Conservation (phyloP, 2,329 filamentous ascomycete species). For the Venturiaceae sp. region DNA sequence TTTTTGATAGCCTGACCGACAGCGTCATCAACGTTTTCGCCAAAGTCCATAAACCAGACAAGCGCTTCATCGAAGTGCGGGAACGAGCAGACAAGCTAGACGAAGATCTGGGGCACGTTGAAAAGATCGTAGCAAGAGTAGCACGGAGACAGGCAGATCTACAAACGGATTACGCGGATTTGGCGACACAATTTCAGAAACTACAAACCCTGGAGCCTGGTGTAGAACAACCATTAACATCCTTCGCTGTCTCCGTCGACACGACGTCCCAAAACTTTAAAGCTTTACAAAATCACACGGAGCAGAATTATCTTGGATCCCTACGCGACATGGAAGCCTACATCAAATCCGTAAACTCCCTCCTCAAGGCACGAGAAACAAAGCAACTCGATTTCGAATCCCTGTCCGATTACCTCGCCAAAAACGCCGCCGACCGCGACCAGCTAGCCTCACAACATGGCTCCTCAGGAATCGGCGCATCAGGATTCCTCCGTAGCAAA, state of each 20-base stretch:
- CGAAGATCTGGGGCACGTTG: slow-evolving; percentile 84
- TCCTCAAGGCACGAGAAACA: slow-evolving; percentile 89
- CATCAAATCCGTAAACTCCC: slow-evolving; percentile 71
- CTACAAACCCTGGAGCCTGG: slow-evolving; percentile 83
- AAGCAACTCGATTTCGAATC: slow-evolving; percentile 98
- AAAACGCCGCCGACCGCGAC: slow-evolving; percentile 80
- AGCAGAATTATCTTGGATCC: slow-evolving; percentile 89
- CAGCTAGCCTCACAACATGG: slow-evolving; percentile 58
- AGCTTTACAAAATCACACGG: slow-evolving; percentile 78
- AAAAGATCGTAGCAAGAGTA: slow-evolving; percentile 90
- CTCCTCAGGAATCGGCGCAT: slow-evolving; percentile 56
- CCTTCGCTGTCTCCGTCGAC: slow-evolving; percentile 79
- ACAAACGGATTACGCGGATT: slow-evolving; percentile 77
- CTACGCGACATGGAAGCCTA: slow-evolving; percentile 95
- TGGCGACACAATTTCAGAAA: slow-evolving; percentile 91
- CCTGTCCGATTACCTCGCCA: slow-evolving; percentile 89
- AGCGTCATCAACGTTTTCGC: slow-evolving; percentile 96
- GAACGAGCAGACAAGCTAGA: slow-evolving; percentile 86
- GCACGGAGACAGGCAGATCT: slow-evolving; percentile 80
- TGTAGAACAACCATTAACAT: slow-evolving; percentile 70
- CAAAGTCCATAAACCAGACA: slow-evolving; percentile 91
- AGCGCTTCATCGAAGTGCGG: slow-evolving; percentile 86
- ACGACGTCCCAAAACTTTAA: slow-evolving; percentile 72
- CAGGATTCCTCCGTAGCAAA: slow-evolving; percentile 84
- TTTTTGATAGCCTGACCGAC: slow-evolving; percentile 93